Conservation (phyloP, 371 early-diverging fungal species). For the Apophysomyces elegans region DNA sequence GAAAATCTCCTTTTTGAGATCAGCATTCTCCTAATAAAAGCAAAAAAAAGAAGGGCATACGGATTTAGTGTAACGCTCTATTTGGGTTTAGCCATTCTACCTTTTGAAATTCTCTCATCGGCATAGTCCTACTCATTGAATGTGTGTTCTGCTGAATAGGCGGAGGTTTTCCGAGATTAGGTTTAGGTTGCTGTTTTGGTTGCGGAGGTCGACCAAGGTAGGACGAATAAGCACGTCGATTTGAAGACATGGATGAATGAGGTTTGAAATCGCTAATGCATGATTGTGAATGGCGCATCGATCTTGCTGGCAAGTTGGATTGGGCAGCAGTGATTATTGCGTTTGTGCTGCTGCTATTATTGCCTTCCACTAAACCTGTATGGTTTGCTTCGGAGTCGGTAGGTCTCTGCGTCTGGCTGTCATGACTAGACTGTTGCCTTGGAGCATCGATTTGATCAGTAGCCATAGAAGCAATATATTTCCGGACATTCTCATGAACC, state of each 20-base stretch:
- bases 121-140: slow-evolving; percentile 10
- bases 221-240: slow-evolving; percentile 2
- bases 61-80: neutral
- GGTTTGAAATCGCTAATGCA: slow-evolving; percentile 4
- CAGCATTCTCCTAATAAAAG: slow-evolving; percentile 35
- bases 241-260: neutral
- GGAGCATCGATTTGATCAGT: neutral
- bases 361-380: neutral
- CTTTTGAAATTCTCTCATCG: slow-evolving; percentile 21
- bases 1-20: slow-evolving; percentile 54
- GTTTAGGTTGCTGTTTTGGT: slow-evolving; percentile 7
- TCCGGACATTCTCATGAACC: neutral
- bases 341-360: neutral
- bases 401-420: neutral
- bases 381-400: neutral
- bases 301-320: neutral
- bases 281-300: neutral
- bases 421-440: neutral
- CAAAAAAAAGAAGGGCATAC: slow-evolving; percentile 7
- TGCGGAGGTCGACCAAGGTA: slow-evolving; percentile 2
- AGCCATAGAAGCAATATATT: slow-evolving; percentile 1
- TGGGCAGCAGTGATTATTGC: neutral
- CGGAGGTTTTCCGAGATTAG: neutral
- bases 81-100: slow-evolving; percentile 4
- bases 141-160: neutral